Evolutionary conservation across 2,329 filamentous ascomycete genomes (phyloP).

Genomic region (Colletotrichum sp.): DNA sequence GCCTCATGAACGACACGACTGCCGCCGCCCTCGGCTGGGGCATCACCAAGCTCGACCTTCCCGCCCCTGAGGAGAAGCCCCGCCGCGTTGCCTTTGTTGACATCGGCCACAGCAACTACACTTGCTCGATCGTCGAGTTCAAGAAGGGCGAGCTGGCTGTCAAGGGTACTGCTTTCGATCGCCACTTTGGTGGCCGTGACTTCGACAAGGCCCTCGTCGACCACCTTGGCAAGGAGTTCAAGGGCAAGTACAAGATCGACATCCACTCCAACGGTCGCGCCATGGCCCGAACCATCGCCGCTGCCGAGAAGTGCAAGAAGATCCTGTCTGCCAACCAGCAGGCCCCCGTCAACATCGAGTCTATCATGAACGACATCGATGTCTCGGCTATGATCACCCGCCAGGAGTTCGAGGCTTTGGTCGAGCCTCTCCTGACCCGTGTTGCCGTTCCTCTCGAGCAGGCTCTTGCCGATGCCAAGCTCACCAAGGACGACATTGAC

Average conservation of each 20-base stretch:
- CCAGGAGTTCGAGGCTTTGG: slow-evolving; percentile 90
- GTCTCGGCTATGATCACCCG: slow-evolving; percentile 88
- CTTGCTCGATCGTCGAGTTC: slow-evolving; percentile 93
- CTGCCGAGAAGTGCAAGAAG: slow-evolving; percentile 98
- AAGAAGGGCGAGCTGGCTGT: slow-evolving; percentile 95
- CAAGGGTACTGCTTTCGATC: slow-evolving; percentile 90
- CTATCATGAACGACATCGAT: slow-evolving; percentile 97
- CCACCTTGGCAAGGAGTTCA: slow-evolving; percentile 94
- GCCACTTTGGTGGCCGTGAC: slow-evolving; percentile 96
- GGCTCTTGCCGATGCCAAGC: slow-evolving; percentile 90
- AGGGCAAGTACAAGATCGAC: slow-evolving; percentile 97
- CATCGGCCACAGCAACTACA: slow-evolving; percentile 96
- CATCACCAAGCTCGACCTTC: slow-evolving; percentile 97
- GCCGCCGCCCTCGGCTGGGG: slow-evolving; percentile 95
- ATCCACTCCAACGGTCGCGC: slow-evolving; percentile 91
- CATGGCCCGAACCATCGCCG: slow-evolving; percentile 82
- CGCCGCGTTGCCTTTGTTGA: slow-evolving; percentile 91
- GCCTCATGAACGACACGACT: slow-evolving; percentile 97
- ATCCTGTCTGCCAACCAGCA: slow-evolving; percentile 93
- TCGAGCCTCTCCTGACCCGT: slow-evolving; percentile 81
- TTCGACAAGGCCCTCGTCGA: slow-evolving; percentile 95
- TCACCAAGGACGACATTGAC: slow-evolving; percentile 92
- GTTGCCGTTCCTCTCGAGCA: slow-evolving; percentile 81
- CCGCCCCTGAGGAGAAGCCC: slow-evolving; percentile 86
- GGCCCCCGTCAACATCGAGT: slow-evolving; percentile 95